Conservation (phyloP, 768 basidiomycete genomes). For the Naematelia aurantialba region DNA sequence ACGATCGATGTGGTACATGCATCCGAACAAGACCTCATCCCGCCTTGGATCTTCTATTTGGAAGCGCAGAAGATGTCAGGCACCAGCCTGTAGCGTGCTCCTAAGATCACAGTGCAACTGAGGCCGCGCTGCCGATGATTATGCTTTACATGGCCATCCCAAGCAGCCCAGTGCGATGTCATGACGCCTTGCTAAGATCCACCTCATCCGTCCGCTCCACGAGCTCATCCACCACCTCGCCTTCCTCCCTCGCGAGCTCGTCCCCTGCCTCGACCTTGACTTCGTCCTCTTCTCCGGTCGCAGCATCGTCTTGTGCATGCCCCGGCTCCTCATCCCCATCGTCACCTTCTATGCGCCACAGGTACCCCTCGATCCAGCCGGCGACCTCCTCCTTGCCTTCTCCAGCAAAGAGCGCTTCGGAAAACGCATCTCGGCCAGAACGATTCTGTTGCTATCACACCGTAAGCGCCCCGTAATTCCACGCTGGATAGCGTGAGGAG, state of each 20-base stretch:
- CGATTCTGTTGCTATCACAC: slow-evolving; percentile 40
- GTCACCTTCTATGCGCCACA: slow-evolving; percentile 69
- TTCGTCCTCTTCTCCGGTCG: slow-evolving; percentile 76
- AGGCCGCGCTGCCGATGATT: too few relatives aligned
- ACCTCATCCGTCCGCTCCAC: slow-evolving; percentile 28
- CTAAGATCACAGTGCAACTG: too few relatives aligned
- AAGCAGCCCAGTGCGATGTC: too few relatives aligned
- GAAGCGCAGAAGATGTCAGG: too few relatives aligned
- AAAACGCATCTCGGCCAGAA: slow-evolving; percentile 45
- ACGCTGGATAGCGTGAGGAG: slow-evolving; percentile 6
- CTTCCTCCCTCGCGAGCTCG: slow-evolving; percentile 66
- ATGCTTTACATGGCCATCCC: too few relatives aligned
- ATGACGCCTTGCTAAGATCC: slow-evolving; percentile 2
- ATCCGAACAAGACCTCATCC: too few relatives aligned
- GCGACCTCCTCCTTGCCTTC: slow-evolving; percentile 50
- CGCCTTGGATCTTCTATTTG: too few relatives aligned
- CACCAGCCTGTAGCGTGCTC: too few relatives aligned
- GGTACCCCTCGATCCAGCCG: slow-evolving; percentile 54
- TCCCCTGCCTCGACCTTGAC: slow-evolving; percentile 74
- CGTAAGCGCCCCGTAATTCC: too few relatives aligned
- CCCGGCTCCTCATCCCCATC: slow-evolving; percentile 71
- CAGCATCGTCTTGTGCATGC: slow-evolving; percentile 73
- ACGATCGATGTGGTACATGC: too few relatives aligned
- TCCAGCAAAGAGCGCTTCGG: slow-evolving; percentile 45
- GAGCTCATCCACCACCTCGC: slow-evolving; percentile 34